Conservation (phyloP, 2,329 filamentous ascomycete species). For the Eutypa lata region DNA sequence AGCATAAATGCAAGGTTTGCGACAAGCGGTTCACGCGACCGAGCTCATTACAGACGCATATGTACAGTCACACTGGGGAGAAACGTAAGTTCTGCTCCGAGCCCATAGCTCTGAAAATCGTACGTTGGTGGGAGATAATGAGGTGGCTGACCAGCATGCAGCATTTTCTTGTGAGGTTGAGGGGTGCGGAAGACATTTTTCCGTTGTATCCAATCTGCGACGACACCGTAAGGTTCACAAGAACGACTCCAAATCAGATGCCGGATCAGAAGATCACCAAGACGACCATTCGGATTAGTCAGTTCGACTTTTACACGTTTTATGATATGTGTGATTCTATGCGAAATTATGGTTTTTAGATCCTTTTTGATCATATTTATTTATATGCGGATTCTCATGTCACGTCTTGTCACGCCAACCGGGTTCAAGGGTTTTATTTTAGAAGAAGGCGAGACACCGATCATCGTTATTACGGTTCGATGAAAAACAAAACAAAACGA, state of each 20-base stretch:
- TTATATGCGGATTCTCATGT: constrained; percentile 18
- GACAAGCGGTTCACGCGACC: constrained; percentile 96
- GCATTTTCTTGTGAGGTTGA: constrained; percentile 93
- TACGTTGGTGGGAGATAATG: constrained; percentile 1
- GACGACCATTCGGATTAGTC: constrained; percentile 58
- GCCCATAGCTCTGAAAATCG: not conserved
- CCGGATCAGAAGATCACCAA: constrained; percentile 61
- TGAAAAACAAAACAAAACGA: constrained; percentile 19
- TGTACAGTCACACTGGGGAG: constrained; percentile 98
- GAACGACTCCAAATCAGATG: constrained; percentile 63
- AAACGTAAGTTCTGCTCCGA: constrained; percentile 71
- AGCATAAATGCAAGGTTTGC: constrained; percentile 99
- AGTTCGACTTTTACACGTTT: constrained; percentile 5
- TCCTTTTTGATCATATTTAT: constrained; percentile 19
- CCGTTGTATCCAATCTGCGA: constrained; percentile 91
- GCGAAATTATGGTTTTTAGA: constrained; percentile 19
- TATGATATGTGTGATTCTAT: constrained; percentile 15
- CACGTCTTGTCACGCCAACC: constrained; percentile 15
- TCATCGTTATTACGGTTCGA: constrained; percentile 15
- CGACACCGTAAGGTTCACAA: constrained; percentile 96
- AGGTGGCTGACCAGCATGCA: constrained; percentile 35
- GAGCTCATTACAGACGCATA: constrained; percentile 92
- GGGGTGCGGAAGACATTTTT: constrained; percentile 93
- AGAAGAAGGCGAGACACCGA: constrained; percentile 19
- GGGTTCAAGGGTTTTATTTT: constrained; percentile 16